These are phyloP conservation scores for Benincasa hispida DNA, from an alignment of 306 rosid species.

Conservation along the genomic window DNA sequence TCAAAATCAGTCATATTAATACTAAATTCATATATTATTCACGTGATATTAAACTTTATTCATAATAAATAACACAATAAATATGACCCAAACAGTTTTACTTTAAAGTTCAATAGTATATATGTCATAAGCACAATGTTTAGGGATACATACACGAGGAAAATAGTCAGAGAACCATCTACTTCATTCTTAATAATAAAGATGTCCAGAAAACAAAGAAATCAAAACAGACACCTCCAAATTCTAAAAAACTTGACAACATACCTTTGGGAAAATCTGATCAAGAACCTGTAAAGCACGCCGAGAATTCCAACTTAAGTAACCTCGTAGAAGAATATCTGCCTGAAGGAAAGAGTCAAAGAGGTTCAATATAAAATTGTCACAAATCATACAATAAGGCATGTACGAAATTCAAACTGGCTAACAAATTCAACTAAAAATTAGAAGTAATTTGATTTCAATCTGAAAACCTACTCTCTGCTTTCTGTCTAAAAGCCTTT, in stretches of 20 bases:
- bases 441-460: not conserved
- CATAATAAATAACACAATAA: not conserved
- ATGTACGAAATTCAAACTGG: not conserved
- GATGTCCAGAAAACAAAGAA: not conserved
- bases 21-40: not conserved
- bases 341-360: constrained; percentile 37
- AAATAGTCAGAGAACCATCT: not conserved
- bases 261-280: constrained; percentile 81
- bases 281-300: constrained; percentile 71
- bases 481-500: not conserved
- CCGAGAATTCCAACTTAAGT: constrained; percentile 82
- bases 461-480: not conserved
- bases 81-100: not conserved
- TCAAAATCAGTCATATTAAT: not conserved
- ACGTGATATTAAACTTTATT: not conserved
- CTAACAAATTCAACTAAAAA: not conserved
- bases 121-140: not conserved
- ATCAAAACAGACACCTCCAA: not conserved
- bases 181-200: not conserved
- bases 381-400: not conserved
- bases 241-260: not conserved
- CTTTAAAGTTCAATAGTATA: not conserved
- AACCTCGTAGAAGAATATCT: constrained; percentile 69
- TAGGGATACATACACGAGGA: not conserved
- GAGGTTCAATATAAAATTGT: not conserved